Percentiles rank a stretch among this genome's conserved stretches.
phyloP scores from a whole-genome alignment of 2,329 filamentous ascomycete species.

The Orbilia blumenaviensis region DNA sequence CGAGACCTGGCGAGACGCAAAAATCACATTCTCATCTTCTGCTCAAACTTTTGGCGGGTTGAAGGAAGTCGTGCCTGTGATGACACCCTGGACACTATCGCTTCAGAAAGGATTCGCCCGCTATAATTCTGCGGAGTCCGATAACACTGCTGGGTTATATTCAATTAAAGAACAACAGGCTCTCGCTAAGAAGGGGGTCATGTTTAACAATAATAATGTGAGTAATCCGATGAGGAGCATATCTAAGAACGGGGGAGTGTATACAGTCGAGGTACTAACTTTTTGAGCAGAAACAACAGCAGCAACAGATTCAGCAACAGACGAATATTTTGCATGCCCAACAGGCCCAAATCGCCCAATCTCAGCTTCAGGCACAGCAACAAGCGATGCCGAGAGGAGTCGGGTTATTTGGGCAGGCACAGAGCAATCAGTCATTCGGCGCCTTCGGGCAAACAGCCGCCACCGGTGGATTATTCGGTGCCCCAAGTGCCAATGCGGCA shows the following conservation, averaged over 20 bases:
- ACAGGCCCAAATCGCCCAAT: not conserved
- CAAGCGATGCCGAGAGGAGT: not conserved
- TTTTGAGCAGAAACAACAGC: conserved; percentile 20
- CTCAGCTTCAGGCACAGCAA: not conserved
- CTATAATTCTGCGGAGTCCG: not conserved
- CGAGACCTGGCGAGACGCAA: conserved; percentile 71
- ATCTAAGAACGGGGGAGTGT: not conserved
- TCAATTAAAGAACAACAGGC: conserved; percentile 47
- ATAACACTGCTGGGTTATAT: conserved; percentile 42
- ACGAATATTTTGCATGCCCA: conserved; percentile 16
- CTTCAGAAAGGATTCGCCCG: conserved; percentile 60
- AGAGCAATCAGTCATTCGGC: not conserved
- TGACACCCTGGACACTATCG: conserved; percentile 69
- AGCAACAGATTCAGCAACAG: conserved; percentile 34
- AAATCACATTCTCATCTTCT: conserved; percentile 71
- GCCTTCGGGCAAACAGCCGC: not conserved
- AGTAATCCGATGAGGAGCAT: not conserved
- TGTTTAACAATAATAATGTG: conserved; percentile 13
- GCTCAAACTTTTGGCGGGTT: conserved; percentile 69
- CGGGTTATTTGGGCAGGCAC: conserved; percentile 8
- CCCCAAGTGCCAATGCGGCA: not conserved
- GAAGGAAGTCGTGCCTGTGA: conserved; percentile 67
- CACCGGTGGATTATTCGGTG: not conserved
- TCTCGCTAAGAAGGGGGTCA: conserved; percentile 28
- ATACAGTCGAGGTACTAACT: too few species aligned